A percentile compares a stretch with the other conserved stretches of the same genome.
Evolutionary conservation across 768 basidiomycete genomes (phyloP).

Genomic region (Tylopilus felleus): DNA sequence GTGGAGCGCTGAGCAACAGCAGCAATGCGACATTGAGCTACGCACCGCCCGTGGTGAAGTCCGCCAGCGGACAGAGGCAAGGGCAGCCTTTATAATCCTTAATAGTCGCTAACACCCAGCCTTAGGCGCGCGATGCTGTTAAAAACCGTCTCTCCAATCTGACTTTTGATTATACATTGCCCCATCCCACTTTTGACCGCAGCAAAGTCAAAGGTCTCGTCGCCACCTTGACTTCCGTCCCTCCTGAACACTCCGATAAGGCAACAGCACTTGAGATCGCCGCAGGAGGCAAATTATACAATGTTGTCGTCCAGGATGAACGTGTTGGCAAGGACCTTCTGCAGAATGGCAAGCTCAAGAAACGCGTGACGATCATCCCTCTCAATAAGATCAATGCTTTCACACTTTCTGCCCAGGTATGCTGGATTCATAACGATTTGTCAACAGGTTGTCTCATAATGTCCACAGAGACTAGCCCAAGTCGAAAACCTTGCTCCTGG

Average conservation of each 20-base stretch:
- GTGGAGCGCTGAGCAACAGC: conserved; percentile 78
- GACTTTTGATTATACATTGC: conserved; percentile 80
- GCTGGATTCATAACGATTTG: not conserved
- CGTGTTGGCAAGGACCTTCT: conserved; percentile 82
- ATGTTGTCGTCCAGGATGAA: conserved; percentile 93
- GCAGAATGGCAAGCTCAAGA: conserved; percentile 72
- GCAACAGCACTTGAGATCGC: conserved; percentile 92
- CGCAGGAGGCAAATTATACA: conserved; percentile 85
- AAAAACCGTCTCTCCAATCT: conserved; percentile 65
- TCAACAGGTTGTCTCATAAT: not conserved
- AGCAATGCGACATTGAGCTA: conserved; percentile 48
- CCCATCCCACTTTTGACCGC: conserved; percentile 77
- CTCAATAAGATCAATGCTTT: conserved; percentile 83
- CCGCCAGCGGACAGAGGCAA: conserved; percentile 60
- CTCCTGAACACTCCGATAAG: conserved; percentile 65
- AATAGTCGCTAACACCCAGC: conserved; percentile 6
- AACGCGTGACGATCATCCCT: conserved; percentile 91
- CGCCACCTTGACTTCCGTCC: conserved; percentile 80
- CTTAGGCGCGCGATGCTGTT: conserved; percentile 64
- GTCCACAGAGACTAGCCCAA: conserved; percentile 67
- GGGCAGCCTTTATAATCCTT: conserved; percentile 9
- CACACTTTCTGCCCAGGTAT: conserved; percentile 49
- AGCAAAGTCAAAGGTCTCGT: conserved; percentile 88
- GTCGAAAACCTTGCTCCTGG: conserved; percentile 72
- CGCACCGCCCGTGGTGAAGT: conserved; percentile 53